phyloP scores from a whole-genome alignment of 1,284 basidiomycete genomes.

The Moniliophthora roreri region DNA sequence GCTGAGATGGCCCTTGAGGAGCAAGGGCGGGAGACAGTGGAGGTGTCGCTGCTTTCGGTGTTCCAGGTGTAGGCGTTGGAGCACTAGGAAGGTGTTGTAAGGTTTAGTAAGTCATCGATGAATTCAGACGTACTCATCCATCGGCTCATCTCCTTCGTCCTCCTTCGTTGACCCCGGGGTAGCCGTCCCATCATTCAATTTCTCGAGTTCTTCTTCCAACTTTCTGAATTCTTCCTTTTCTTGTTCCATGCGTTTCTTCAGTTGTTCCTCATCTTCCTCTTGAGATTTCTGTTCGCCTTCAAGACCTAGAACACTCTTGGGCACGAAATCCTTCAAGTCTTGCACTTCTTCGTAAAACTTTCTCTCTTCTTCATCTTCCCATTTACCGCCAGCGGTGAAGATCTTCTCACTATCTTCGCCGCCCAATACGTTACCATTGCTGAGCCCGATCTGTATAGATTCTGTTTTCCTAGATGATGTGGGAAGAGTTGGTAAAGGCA shows the following conservation, averaged over 20 bases:
- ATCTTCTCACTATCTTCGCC: conserved; percentile 58
- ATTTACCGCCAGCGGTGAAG: conserved; percentile 75
- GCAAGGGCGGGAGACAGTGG: conserved; percentile 66
- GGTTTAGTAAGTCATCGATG: too few species aligned
- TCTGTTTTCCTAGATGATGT: conserved; percentile 76
- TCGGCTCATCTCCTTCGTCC: conserved; percentile 53
- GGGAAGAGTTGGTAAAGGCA: conserved; percentile 81
- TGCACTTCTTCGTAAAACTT: conserved; percentile 93
- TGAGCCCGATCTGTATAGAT: conserved; percentile 75
- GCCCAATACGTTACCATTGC: conserved; percentile 36
- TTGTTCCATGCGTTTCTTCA: conserved; percentile 32
- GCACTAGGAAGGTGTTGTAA: conserved; percentile 39
- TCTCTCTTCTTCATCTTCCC: conserved; percentile 98
- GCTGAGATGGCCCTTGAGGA: conserved; percentile 88
- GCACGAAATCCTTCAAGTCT: conserved; percentile 91
- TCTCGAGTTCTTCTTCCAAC: conserved; percentile 70
- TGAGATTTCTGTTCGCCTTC: conserved; percentile 54
- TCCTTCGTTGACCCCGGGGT: neutral
- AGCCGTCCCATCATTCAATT: conserved; percentile 35
- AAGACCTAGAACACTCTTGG: conserved; percentile 83
- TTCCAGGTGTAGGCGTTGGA: conserved; percentile 64
- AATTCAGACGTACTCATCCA: conserved; percentile 1
- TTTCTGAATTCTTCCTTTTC: conserved; percentile 59
- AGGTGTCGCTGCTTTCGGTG: conserved; percentile 62
- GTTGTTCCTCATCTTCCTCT: conserved; percentile 39